These are phyloP conservation scores for Xylaria curta DNA, from an alignment of 495 filamentous ascomycete species.

Conservation along the genomic window DNA sequence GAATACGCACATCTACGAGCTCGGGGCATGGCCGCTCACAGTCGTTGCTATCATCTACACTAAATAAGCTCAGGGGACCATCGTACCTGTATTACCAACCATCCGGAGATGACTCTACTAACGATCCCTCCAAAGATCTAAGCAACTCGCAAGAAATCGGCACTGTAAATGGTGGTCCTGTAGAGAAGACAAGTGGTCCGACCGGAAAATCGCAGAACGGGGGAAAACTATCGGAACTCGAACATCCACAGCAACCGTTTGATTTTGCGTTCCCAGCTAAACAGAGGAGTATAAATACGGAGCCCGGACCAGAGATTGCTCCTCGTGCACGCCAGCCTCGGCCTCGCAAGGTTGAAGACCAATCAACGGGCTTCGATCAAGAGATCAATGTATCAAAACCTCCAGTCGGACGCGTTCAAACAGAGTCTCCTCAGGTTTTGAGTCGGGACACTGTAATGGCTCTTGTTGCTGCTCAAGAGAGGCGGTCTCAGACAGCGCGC, in stretches of 20 bases:
- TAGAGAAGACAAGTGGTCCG: not conserved
- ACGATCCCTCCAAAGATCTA: constrained; percentile 21
- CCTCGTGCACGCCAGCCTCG: constrained; percentile 29
- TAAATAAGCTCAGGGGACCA: constrained; percentile 39
- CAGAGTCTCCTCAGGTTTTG: constrained; percentile 10
- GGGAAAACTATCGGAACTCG: not conserved
- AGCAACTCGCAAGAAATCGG: constrained; percentile 30
- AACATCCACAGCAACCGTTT: constrained; percentile 26
- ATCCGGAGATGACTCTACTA: constrained; percentile 24
- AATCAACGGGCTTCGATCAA: constrained; percentile 21
- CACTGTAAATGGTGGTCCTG: not conserved
- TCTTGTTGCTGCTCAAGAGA: constrained; percentile 33
- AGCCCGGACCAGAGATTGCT: constrained; percentile 29
- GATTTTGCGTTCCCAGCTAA: constrained; percentile 35
- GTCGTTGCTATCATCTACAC: constrained; percentile 40
- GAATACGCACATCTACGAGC: constrained; percentile 30
- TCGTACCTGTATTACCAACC: constrained; percentile 40
- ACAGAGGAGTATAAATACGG: constrained; percentile 18
- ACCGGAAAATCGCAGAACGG: not conserved
- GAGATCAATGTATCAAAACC: constrained; percentile 18
- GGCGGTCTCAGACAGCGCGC: constrained; percentile 30
- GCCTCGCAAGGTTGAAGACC: constrained; percentile 27
- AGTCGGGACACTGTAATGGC: constrained; percentile 29
- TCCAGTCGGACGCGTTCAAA: constrained; percentile 27
- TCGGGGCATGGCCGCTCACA: constrained; percentile 40